Percentiles rank a stretch among this genome's conserved stretches.
These are phyloP conservation scores for Podila horticola DNA, from an alignment of 192 early-diverging fungal species.

Conservation along the genomic window DNA sequence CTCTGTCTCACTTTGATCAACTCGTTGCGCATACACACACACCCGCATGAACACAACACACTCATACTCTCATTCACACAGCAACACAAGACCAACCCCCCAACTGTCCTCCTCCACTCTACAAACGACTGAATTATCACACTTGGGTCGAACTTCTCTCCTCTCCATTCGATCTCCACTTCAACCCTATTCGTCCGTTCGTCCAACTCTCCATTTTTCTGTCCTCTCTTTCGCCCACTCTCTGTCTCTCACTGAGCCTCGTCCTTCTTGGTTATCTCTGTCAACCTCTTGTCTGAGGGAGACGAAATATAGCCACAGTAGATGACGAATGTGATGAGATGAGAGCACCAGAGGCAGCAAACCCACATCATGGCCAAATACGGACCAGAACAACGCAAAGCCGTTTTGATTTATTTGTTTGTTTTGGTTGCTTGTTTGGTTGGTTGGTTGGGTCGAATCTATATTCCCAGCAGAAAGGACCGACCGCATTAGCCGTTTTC, in stretches of 20 bases:
- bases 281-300: too few relatives aligned
- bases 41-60: not conserved
- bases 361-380: too few relatives aligned
- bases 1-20: not conserved
- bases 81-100: not conserved
- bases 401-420: too few relatives aligned
- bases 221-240: not conserved
- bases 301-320: too few relatives aligned
- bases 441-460: too few relatives aligned
- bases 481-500: too few relatives aligned
- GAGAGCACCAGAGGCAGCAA: too few relatives aligned
- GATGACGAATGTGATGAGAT: too few relatives aligned
- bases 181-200: not conserved
- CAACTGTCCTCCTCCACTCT: not conserved
- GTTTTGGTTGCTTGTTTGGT: too few relatives aligned
- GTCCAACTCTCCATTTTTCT: not conserved
- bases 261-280: too few relatives aligned
- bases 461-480: too few relatives aligned
- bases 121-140: not conserved
- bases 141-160: not conserved
- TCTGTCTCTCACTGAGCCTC: not conserved
- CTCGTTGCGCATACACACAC: not conserved
- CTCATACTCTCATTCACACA: not conserved
- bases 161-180: not conserved
- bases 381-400: too few relatives aligned